Percentiles rank a stretch among this genome's conserved stretches.
Evolutionary conservation across 306 rosid genomes (phyloP).

Genomic region (Neltuma alba): DNA sequence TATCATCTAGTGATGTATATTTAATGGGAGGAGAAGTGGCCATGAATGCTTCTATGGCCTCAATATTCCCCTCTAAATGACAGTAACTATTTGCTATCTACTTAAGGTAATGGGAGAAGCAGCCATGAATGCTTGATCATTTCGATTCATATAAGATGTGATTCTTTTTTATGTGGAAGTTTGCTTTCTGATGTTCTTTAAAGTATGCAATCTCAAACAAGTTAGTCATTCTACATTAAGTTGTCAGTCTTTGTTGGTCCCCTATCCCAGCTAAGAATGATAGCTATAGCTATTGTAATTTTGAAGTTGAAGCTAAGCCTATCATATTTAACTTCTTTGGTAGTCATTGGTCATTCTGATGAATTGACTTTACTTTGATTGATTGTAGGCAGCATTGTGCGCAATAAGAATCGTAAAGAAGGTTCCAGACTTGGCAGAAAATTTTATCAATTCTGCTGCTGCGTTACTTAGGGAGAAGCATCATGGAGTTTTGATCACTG

Average conservation of each 20-base stretch:
- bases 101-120: constrained; percentile 1
- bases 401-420: constrained; percentile 93
- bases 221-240: constrained; percentile 20
- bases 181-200: constrained; percentile 7
- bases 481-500: constrained; percentile 96
- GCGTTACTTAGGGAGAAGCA: constrained; percentile 93
- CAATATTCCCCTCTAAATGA: constrained; percentile 6
- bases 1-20: constrained; percentile 2
- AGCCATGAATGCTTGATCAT: neutral
- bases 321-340: constrained; percentile 31
- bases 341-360: constrained; percentile 35
- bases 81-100: constrained; percentile 12
- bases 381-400: constrained; percentile 89
- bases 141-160: neutral
- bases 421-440: constrained; percentile 98
- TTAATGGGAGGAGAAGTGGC: constrained; percentile 23
- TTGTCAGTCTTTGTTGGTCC: constrained; percentile 31
- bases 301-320: constrained; percentile 31
- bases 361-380: constrained; percentile 44
- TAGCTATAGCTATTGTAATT: constrained; percentile 13
- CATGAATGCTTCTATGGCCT: constrained; percentile 17
- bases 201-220: constrained; percentile 22
- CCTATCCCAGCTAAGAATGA: constrained; percentile 21
- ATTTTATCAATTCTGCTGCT: constrained; percentile 87
- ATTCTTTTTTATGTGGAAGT: constrained; percentile 30